These are phyloP conservation scores for Magnusiomyces ingens DNA, from an alignment of 1,139 yeast species.

Conservation along the genomic window DNA sequence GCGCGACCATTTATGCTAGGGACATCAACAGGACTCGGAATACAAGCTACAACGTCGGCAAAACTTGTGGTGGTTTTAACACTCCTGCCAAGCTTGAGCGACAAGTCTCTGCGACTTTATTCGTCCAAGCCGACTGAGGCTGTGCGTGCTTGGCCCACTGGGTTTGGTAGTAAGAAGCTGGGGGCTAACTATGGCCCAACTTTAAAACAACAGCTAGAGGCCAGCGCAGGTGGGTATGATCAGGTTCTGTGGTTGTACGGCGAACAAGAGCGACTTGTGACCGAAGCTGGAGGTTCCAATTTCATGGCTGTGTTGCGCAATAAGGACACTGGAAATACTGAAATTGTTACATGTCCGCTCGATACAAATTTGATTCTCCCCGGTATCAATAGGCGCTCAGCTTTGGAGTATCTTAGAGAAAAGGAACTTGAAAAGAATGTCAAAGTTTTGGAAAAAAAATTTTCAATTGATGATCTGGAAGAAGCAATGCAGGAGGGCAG, in stretches of 20 bases:
- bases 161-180: constrained; percentile 41
- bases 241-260: constrained; percentile 43
- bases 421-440: constrained; percentile 22
- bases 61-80: constrained; percentile 37
- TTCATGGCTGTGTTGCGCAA: constrained; percentile 35
- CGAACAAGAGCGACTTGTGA: constrained; percentile 34
- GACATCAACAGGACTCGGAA: constrained; percentile 36
- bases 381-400: constrained; percentile 41
- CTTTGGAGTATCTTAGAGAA: constrained; percentile 33
- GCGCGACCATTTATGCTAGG: constrained; percentile 31
- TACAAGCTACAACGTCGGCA: constrained; percentile 35
- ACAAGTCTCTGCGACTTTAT: constrained; percentile 36
- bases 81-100: constrained; percentile 29
- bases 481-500: constrained; percentile 35
- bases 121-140: constrained; percentile 30
- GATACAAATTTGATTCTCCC: constrained; percentile 39
- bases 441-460: constrained; percentile 34
- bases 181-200: constrained; percentile 46
- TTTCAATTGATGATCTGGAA: constrained; percentile 36
- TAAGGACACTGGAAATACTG: constrained; percentile 30
- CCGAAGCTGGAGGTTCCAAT: constrained; percentile 44
- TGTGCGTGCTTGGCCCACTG: constrained; percentile 45
- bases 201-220: constrained; percentile 35
- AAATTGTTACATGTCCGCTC: constrained; percentile 40
- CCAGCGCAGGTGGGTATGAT: constrained; percentile 36